A percentile compares a stretch with the other conserved stretches of the same genome.
These are phyloP conservation scores for Ogataea wickerhamii DNA, from an alignment of 805 yeast species.

Conservation along the genomic window DNA sequence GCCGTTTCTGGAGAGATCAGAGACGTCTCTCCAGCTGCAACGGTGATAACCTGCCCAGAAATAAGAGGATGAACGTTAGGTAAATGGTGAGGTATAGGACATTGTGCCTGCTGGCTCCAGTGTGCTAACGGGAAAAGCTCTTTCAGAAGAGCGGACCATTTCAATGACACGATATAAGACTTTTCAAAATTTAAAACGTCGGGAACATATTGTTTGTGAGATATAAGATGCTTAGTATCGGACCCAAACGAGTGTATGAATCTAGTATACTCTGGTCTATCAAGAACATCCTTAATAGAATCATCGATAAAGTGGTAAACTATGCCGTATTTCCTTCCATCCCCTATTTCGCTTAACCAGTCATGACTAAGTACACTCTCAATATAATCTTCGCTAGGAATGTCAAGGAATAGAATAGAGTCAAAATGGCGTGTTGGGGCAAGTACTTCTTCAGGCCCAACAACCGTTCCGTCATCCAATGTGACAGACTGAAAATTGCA, in stretches of 20 bases:
- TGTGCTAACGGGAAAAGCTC: constrained; percentile 42
- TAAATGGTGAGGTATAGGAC: constrained; percentile 22
- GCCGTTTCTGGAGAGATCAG: constrained; percentile 5
- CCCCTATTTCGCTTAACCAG: constrained; percentile 19
- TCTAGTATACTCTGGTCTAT: constrained; percentile 38
- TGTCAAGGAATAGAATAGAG: constrained; percentile 65
- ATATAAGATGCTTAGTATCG: constrained; percentile 56
- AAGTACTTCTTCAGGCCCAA: constrained; percentile 70
- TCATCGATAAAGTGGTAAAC: constrained; percentile 80
- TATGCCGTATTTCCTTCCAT: constrained; percentile 31
- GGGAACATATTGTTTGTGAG: constrained; percentile 66
- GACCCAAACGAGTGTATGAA: constrained; percentile 56
- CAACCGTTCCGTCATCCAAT: constrained; percentile 52
- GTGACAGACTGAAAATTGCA: constrained; percentile 57
- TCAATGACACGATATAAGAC: constrained; percentile 50
- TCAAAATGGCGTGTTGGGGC: constrained; percentile 56
- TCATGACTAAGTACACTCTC: constrained; percentile 25
- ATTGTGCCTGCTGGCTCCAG: constrained; percentile 28
- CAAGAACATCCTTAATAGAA: constrained; percentile 38
- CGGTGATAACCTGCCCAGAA: constrained; percentile 26
- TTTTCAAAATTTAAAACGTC: constrained; percentile 57
- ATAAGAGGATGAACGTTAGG: constrained; percentile 26
- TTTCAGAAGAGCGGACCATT: constrained; percentile 52
- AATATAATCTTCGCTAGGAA: constrained; percentile 55
- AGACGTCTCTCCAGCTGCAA: constrained; percentile 18